Conservation (phyloP, 768 basidiomycete genomes). For the Chalciporus chontae region DNA sequence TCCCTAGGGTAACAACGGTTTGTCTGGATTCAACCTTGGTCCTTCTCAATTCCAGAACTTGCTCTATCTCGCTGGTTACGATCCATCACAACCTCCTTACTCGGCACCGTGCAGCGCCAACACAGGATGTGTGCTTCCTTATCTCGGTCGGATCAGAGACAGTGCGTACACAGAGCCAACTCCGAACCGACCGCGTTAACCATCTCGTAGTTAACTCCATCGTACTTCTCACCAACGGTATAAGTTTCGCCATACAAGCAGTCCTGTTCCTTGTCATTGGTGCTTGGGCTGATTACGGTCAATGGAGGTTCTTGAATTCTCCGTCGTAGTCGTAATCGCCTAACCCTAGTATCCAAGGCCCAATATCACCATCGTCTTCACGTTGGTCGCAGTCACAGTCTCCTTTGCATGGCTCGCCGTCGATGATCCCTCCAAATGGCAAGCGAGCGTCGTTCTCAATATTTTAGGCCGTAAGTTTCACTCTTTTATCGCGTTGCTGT, state of each 20-base stretch:
- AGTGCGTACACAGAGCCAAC: conserved; percentile 37
- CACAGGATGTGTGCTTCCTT: conserved; percentile 62
- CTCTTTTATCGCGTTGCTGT: neutral
- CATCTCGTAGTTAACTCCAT: conserved; percentile 62
- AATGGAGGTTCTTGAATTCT: conserved; percentile 51
- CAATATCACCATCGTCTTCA: conserved; percentile 75
- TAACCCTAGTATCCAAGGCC: conserved; percentile 43
- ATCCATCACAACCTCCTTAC: conserved; percentile 57
- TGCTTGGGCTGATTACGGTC: conserved; percentile 82
- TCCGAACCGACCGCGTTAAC: neutral
- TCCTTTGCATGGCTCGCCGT: conserved; percentile 81
- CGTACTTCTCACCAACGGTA: conserved; percentile 74
- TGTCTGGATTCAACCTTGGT: conserved; percentile 68
- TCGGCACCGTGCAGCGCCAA: conserved; percentile 43
- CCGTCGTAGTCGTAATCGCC: neutral
- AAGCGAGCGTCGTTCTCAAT: conserved; percentile 56
- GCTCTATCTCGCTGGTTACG: conserved; percentile 69
- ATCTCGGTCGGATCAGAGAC: conserved; percentile 57
- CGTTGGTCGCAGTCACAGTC: conserved; percentile 58
- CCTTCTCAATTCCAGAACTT: conserved; percentile 76
- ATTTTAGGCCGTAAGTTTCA: conserved; percentile 54
- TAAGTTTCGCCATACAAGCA: conserved; percentile 76
- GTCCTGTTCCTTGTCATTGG: conserved; percentile 62
- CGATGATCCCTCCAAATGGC: conserved; percentile 61
- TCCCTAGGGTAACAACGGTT: conserved; percentile 57